Conservation (phyloP, 139 green algal genomes). For the Chlorella sp. region DNA sequence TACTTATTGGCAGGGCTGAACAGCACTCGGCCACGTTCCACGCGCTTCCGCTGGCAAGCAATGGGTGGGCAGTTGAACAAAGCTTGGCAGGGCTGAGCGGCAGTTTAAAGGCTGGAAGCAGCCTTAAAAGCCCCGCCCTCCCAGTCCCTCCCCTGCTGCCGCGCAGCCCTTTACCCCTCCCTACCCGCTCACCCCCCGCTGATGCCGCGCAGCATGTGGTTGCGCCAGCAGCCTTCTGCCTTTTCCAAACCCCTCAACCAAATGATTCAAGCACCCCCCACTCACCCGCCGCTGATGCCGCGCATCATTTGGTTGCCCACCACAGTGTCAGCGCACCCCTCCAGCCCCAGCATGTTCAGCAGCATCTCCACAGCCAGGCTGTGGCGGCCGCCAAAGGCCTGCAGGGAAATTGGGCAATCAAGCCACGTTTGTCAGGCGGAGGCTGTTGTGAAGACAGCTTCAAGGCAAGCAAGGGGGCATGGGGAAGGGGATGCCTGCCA, state of each 20-base stretch:
- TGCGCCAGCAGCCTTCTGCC: slow-evolving; percentile 20
- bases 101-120: no score
- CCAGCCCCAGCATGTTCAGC: slow-evolving; percentile 57
- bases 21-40: no score
- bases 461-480: no score
- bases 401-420: background rate
- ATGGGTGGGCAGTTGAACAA: no score
- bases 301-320: slow-evolving; percentile 65
- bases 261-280: background rate
- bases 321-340: slow-evolving; percentile 36
- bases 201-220: slow-evolving; percentile 66
- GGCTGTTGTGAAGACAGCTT: no score
- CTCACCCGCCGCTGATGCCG: slow-evolving; percentile 58
- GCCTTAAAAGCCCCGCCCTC: no score
- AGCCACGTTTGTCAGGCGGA: no score
- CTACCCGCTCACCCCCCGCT: slow-evolving; percentile 44
- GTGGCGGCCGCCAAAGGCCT: slow-evolving; percentile 38
- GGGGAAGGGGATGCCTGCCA: no score
- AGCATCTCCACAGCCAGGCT: slow-evolving; percentile 58
- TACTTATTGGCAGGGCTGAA: no score
- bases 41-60: slow-evolving; percentile 65
- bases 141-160: no score
- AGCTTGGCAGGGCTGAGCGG: no score
- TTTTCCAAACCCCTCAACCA: background rate
- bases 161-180: background rate